Evolutionary conservation across 352 stramenopile species (phyloP).

Genomic region (Thraustochytrium sp.): DNA sequence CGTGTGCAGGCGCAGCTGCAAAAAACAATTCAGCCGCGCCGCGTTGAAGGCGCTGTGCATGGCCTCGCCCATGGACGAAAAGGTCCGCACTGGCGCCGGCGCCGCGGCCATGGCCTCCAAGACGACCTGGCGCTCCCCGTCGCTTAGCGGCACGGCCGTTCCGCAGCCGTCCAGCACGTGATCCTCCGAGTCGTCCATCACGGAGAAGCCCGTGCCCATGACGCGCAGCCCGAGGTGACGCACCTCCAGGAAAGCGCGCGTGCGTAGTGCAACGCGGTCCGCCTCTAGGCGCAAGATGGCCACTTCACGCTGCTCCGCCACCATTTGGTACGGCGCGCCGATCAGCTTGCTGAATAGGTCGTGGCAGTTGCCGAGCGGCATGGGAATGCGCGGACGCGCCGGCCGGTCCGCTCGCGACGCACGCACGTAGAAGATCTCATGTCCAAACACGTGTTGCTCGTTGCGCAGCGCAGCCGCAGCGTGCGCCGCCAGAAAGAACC

Average conservation of each 20-base stretch:
- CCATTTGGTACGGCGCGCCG: not conserved
- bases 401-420: not conserved
- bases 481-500: not conserved
- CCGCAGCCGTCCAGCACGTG: not conserved
- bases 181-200: not conserved
- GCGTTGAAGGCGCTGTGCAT: slow-evolving; percentile 3
- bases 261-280: not conserved
- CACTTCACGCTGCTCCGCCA: not conserved
- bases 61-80: not conserved
- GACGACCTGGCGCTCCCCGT: not conserved
- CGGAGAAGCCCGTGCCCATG: not conserved
- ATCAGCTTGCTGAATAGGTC: not conserved
- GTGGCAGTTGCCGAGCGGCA: not conserved
- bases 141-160: not conserved
- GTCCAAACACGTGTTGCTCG: not conserved
- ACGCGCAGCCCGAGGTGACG: not conserved
- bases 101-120: not conserved
- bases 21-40: not conserved
- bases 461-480: not conserved
- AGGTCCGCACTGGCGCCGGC: not conserved
- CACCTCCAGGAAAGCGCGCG: not conserved
- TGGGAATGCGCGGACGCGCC: not conserved
- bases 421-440: not conserved
- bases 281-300: not conserved
- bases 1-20: not conserved